A percentile compares a stretch with the other conserved stretches of the same genome.
These are phyloP conservation scores for Penicillium sp. DNA, from an alignment of 2,329 filamentous ascomycete species.

Conservation along the genomic window DNA sequence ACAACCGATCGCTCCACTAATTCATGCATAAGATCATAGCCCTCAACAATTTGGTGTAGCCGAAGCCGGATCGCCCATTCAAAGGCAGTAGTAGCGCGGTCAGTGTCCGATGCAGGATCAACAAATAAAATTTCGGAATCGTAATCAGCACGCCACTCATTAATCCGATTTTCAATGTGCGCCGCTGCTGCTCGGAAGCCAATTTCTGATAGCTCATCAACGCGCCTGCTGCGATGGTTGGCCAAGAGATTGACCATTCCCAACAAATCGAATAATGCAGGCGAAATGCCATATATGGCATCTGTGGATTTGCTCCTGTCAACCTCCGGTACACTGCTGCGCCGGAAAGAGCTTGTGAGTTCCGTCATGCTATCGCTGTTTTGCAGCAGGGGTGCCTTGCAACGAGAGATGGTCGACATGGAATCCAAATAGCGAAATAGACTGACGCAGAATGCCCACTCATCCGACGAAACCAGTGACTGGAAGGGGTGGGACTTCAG, in stretches of 20 bases:
- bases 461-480: conserved; percentile 23
- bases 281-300: conserved; percentile 22
- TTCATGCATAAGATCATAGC: conserved; percentile 38
- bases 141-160: conserved; percentile 37
- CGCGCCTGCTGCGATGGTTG: conserved; percentile 26
- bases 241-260: conserved; percentile 30
- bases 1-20: conserved; percentile 35
- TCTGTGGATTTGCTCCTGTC: conserved; percentile 10
- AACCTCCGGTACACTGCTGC: conserved; percentile 7
- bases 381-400: conserved; percentile 26
- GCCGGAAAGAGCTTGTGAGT: conserved; percentile 13
- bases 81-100: conserved; percentile 40
- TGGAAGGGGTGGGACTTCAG: conserved; percentile 32
- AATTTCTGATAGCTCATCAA: conserved; percentile 30
- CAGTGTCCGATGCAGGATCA: conserved; percentile 20
- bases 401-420: conserved; percentile 32
- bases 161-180: conserved; percentile 36
- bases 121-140: conserved; percentile 22
- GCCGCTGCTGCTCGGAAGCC: conserved; percentile 32
- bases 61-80: conserved; percentile 44
- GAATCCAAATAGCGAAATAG: conserved; percentile 37
- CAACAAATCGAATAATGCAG: conserved; percentile 23
- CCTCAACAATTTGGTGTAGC: conserved; percentile 45
- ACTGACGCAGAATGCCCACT: conserved; percentile 39
- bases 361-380: conserved; percentile 16